Percentiles rank a stretch among this genome's conserved stretches.
Evolutionary conservation across 495 filamentous ascomycete species (phyloP).

Genomic region (Parathielavia hyrcaniae): DNA sequence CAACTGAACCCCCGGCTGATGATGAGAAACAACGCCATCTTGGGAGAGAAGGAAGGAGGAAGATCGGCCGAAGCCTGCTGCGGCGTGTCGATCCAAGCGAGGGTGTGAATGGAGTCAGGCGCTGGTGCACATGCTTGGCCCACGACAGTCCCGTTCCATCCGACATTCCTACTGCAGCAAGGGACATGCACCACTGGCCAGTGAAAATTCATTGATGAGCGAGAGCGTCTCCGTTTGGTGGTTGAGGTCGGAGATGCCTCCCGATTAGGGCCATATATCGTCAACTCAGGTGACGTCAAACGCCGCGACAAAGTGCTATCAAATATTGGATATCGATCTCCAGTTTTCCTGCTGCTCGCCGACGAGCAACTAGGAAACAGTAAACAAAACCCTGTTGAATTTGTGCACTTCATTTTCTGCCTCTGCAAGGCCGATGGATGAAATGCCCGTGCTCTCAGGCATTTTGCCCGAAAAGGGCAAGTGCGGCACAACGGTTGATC

Average conservation of each 20-base stretch:
- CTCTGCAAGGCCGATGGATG: too few relatives aligned
- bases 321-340: not conserved
- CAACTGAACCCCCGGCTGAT: not conserved
- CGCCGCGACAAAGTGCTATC: not conserved
- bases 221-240: not conserved
- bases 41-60: constrained; percentile 6
- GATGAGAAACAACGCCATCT: not conserved
- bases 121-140: not conserved
- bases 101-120: not conserved
- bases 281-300: too few relatives aligned
- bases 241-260: too few relatives aligned
- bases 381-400: too few relatives aligned
- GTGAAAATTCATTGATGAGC: not conserved
- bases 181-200: not conserved
- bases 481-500: constrained; percentile 18
- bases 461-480: constrained; percentile 2
- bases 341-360: not conserved
- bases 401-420: too few relatives aligned
- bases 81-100: constrained; percentile 14
- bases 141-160: not conserved
- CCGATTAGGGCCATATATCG: too few relatives aligned
- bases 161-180: not conserved
- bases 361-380: not conserved
- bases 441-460: not conserved
- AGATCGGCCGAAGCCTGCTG: constrained; percentile 3